A percentile compares a stretch with the other conserved stretches of the same genome.
phyloP scores from a whole-genome alignment of 768 basidiomycete genomes.

The Cystobasidium tubakii region DNA sequence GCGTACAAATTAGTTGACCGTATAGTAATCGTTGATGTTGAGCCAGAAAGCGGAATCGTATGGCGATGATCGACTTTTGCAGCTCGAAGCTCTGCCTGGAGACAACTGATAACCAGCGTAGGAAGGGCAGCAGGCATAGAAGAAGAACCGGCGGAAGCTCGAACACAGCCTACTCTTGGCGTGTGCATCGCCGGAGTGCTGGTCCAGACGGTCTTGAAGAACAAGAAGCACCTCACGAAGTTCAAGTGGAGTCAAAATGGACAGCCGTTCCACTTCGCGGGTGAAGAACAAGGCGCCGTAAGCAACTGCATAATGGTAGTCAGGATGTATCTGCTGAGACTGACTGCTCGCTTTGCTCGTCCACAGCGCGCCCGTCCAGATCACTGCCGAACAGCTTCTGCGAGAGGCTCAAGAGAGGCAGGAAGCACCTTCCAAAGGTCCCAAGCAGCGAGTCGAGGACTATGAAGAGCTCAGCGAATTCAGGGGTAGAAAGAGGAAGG shows the following conservation, averaged over 20 bases:
- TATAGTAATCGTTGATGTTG: background rate
- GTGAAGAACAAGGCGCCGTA: constrained; percentile 37
- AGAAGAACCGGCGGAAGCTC: too few species aligned
- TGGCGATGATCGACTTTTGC: background rate
- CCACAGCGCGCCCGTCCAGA: constrained; percentile 54
- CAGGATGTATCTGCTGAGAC: too few species aligned
- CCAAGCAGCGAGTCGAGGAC: constrained; percentile 92
- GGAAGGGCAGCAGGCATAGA: background rate
- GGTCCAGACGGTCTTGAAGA: background rate
- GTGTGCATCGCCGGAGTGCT: background rate
- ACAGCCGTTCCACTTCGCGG: constrained; percentile 22
- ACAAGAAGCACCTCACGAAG: background rate
- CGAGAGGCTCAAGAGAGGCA: constrained; percentile 98
- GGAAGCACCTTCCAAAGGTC: constrained; percentile 82
- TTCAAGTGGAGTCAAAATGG: constrained; percentile 17
- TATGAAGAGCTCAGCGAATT: constrained; percentile 78
- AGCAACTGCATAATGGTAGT: too few species aligned
- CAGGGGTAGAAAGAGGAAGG: constrained; percentile 74
- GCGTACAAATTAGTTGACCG: background rate
- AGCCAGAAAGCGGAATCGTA: background rate
- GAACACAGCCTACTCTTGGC: background rate
- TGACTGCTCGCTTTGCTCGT: background rate
- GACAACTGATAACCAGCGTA: background rate
- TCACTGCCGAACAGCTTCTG: constrained; percentile 95
- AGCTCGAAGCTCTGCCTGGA: background rate